Conservation (phyloP, 352 stramenopile species). For the Globisporangium ultimum region DNA sequence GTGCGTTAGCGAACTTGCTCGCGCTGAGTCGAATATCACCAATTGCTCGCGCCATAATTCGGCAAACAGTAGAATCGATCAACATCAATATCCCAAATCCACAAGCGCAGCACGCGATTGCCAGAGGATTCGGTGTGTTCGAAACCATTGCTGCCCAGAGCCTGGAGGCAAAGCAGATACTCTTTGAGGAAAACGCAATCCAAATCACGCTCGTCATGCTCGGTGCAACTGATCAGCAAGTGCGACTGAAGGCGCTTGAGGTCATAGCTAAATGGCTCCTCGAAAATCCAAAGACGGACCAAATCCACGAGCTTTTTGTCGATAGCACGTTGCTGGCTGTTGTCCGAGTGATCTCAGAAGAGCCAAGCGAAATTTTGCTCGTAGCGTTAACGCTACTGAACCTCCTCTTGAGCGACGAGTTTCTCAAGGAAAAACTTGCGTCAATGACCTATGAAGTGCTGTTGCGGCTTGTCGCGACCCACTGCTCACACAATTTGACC, state of each 20-base stretch:
- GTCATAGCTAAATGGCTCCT: constrained; percentile 43
- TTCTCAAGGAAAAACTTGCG: constrained; percentile 45
- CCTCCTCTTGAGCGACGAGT: constrained; percentile 41
- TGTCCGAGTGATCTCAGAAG: constrained; percentile 49
- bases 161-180: constrained; percentile 25
- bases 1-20: constrained; percentile 30
- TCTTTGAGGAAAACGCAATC: constrained; percentile 37
- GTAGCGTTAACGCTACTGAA: constrained; percentile 49
- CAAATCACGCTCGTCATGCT: constrained; percentile 40
- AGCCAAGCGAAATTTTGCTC: constrained; percentile 28
- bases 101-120: constrained; percentile 31
- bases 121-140: constrained; percentile 43
- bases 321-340: constrained; percentile 41
- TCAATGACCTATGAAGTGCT: constrained; percentile 63
- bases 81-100: constrained; percentile 29
- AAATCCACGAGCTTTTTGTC: constrained; percentile 21
- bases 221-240: constrained; percentile 25
- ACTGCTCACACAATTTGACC: constrained; percentile 7
- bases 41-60: constrained; percentile 17
- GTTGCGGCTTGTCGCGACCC: constrained; percentile 39
- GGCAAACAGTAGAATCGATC: constrained; percentile 28
- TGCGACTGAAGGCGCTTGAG: constrained; percentile 50
- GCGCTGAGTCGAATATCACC: constrained; percentile 4
- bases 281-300: constrained; percentile 25
- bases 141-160: constrained; percentile 34